These are phyloP conservation scores for Acacia confusa DNA, from an alignment of 306 rosid species.

Conservation along the genomic window DNA sequence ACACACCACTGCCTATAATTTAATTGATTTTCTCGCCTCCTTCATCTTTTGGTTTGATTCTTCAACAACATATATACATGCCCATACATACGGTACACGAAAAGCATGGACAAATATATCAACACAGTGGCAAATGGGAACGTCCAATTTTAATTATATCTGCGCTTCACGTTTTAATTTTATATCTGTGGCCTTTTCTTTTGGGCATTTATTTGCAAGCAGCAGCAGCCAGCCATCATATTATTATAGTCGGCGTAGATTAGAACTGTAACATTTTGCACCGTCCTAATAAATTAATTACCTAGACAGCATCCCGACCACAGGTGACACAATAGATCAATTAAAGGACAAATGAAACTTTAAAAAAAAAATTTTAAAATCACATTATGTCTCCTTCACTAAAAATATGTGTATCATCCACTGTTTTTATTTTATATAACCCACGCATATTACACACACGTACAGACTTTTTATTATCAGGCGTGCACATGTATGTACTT, in stretches of 20 bases:
- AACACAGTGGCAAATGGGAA: neutral
- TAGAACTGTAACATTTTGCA: neutral
- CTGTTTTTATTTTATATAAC: neutral
- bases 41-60: neutral
- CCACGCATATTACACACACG: neutral
- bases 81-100: neutral
- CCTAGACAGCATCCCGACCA: neutral
- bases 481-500: neutral
- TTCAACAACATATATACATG: neutral
- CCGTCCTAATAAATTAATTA: neutral
- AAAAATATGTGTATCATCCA: neutral
- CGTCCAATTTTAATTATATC: neutral
- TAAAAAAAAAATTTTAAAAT: neutral
- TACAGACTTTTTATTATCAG: too few species aligned
- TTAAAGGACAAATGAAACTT: neutral
- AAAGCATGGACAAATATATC: neutral
- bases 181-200: neutral
- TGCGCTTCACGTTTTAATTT: neutral
- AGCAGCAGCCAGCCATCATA: neutral
- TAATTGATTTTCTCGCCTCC: neutral
- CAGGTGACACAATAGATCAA: neutral
- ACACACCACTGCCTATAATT: too few species aligned
- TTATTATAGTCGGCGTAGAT: neutral
- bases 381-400: conserved; percentile 15
- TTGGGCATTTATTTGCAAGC: neutral